Conservation (phyloP, 257 asterid species). For the Rhazya stricta region DNA sequence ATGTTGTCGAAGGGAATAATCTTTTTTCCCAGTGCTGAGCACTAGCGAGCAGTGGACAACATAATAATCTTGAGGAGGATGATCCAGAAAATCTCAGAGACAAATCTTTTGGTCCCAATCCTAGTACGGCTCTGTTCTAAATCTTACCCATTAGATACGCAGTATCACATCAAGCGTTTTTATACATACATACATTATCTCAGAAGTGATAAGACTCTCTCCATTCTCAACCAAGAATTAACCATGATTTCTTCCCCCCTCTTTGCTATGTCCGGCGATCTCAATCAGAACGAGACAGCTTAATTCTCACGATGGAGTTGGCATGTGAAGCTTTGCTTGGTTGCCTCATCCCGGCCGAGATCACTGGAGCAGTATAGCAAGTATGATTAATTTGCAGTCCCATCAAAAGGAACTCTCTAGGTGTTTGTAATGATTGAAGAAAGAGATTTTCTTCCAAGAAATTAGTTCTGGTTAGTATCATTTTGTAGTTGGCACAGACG, state of each 20-base stretch:
- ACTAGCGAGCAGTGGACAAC: not conserved
- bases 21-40: slow-evolving; percentile 5
- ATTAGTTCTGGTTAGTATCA: too few relatives aligned
- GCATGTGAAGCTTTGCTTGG: not conserved
- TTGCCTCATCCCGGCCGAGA: not conserved
- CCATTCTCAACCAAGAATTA: not conserved
- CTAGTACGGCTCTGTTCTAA: slow-evolving; percentile 14
- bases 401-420: not conserved
- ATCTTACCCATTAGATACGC: slow-evolving; percentile 11
- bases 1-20: not conserved
- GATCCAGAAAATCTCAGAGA: not conserved
- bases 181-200: not conserved
- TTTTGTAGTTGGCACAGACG: too few relatives aligned
- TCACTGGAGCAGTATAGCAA: not conserved
- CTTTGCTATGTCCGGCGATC: too few relatives aligned
- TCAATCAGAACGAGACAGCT: too few relatives aligned
- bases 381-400: not conserved
- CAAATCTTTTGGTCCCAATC: slow-evolving; percentile 8
- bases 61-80: not conserved
- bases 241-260: not conserved
- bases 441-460: not conserved
- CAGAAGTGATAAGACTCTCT: not conserved
- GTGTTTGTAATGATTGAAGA: not conserved
- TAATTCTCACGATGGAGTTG: too few relatives aligned
- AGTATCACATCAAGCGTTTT: slow-evolving; percentile 1